A percentile compares a stretch with the other conserved stretches of the same genome.
Conservation (phyloP, 441 rosid genomes). For the Bocquillonia castaneifolia region DNA sequence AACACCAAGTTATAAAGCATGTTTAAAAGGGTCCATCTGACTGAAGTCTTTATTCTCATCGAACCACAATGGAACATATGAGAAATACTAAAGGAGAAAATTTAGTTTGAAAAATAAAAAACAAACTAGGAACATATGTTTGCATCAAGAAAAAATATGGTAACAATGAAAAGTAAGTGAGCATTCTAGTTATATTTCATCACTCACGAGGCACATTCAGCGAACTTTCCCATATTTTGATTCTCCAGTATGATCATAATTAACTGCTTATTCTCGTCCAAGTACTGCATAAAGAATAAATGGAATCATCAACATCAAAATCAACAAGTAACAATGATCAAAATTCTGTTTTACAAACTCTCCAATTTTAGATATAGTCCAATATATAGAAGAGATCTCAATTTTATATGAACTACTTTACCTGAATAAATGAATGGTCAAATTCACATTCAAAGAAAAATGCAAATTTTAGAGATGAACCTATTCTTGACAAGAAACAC, state of each 20-base stretch:
- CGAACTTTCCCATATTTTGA: constrained; percentile 72
- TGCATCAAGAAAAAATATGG: background rate
- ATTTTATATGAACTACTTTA: background rate
- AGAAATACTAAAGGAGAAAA: no score
- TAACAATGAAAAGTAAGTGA: constrained; percentile 11
- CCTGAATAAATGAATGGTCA: background rate
- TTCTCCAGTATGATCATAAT: constrained; percentile 79
- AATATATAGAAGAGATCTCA: no score
- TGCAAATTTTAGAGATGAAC: no score
- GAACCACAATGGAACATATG: no score
- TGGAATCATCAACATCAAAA: constrained; percentile 3
- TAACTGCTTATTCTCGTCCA: constrained; percentile 78
- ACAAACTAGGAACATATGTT: no score
- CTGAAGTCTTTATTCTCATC: no score
- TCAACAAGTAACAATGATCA: background rate
- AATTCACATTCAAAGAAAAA: no score
- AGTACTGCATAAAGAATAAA: constrained; percentile 44
- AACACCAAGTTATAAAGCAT: no score
- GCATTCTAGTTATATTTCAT: constrained; percentile 8
- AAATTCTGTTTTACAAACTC: background rate
- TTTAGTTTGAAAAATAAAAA: no score
- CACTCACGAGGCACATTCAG: constrained; percentile 80
- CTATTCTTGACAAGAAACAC: no score
- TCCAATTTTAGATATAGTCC: background rate
- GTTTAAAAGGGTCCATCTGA: no score